Base-by-base conservation (phyloP, 2,329 filamentous ascomycete genomes). In the Sporothrix inflata region DNA sequence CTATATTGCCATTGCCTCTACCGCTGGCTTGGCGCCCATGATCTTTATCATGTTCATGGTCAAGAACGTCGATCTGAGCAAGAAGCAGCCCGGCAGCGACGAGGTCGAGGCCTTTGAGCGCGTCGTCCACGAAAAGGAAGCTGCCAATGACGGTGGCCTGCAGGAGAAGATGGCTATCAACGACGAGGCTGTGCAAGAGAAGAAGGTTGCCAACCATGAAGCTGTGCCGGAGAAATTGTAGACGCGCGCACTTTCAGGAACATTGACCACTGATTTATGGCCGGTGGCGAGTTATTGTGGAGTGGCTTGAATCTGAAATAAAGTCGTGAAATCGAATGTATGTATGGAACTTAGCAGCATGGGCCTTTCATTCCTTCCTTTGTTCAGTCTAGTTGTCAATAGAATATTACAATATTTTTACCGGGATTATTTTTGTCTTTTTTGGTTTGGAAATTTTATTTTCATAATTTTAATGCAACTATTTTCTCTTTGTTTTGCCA, bases 1-100 rank as follows among this genome's bases (percentile, higher is more conserved):
- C 9, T 77, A 84, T n/a, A 80, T 86, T 40, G 72, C 72, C 53
- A 69, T 73, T 69, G 72, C 55, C 6, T 21, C 69, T 1, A 73
- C 72, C 1, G 61, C 68, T 1, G 30, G 42, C 0, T 53, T 73
- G 27, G 72, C 60, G 1, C 42, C 68, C 3, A 73, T 73, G 69
- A 24, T 73, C 2, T 16, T 73, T 24, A 16, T 71, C 30, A 71
- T 73, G 69, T 69, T 73, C 61, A 34, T 70, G 7, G n/a, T 73
- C 34, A 73, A 73, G 63, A 73, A 57, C 6, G 53, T 73, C 0
- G 61, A 71, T 8, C 53, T 71, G 21, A 24, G 27, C n/a, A 53
- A 65, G 45, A 34, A 24, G 4, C 71, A 72, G 34, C 42, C 30
- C 1, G 65, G 60, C 38, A 65, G 60, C 19, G 60, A 14, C n/a